These are phyloP conservation scores for Herpetomonas tarakana DNA, from an alignment of 208 protist genomes.

Conservation along the genomic window DNA sequence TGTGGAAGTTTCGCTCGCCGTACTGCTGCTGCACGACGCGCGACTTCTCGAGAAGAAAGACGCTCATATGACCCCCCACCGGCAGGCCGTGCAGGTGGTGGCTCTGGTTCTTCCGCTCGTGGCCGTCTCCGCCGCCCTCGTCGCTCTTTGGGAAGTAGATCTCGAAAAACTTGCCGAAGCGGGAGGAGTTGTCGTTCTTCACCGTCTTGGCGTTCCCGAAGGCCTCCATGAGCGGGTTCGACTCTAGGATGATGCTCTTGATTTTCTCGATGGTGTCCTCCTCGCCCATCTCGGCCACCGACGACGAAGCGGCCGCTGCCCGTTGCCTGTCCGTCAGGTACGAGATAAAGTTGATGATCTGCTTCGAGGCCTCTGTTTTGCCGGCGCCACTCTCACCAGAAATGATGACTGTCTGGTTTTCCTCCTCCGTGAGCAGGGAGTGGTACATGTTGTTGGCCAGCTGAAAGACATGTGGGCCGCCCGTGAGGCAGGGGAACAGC, in stretches of 20 bases:
- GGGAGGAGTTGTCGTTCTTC: conserved; percentile 91
- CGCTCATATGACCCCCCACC: conserved; percentile 79
- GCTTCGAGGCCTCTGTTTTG: conserved; percentile 96
- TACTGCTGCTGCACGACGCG: conserved; percentile 75
- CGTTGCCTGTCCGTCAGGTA: conserved; percentile 69
- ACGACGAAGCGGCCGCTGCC: too few species aligned
- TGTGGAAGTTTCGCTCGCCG: conserved; percentile 96
- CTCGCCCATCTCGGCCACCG: conserved; percentile 19
- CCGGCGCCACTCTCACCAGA: conserved; percentile 96
- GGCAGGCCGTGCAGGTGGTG: conserved; percentile 60
- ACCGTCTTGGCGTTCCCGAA: conserved; percentile 94
- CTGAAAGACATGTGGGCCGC: conserved; percentile 93
- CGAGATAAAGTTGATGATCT: conserved; percentile 95
- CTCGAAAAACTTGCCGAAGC: conserved; percentile 94
- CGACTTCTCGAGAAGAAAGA: conserved; percentile 92
- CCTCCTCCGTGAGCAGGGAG: conserved; percentile 88
- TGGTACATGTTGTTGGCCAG: conserved; percentile 94
- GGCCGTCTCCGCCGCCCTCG: background rate
- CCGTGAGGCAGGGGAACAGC: conserved; percentile 25
- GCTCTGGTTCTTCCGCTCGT: background rate
- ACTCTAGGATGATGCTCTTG: conserved; percentile 93
- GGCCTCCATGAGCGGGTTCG: conserved; percentile 89
- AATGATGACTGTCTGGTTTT: conserved; percentile 97
- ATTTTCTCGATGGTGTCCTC: conserved; percentile 27
- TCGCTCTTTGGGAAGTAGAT: conserved; percentile 61